Base-by-base conservation (phyloP, 345 rosid genomes). In the Excoecaria cochinchinensis region DNA sequence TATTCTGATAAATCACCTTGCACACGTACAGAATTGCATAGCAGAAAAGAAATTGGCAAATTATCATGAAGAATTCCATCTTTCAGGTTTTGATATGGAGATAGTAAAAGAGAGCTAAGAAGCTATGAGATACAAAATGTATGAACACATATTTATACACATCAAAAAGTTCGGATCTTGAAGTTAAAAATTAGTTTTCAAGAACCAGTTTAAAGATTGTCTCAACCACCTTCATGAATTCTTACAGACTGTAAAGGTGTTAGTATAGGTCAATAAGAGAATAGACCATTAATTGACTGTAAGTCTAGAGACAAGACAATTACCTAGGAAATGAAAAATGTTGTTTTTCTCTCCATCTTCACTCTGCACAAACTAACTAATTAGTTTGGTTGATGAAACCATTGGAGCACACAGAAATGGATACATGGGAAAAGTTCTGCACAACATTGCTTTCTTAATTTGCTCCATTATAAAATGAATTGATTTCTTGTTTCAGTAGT, bases 21-120 rank as follows among this genome's bases (percentile, higher is more conserved):
- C 70, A 78, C 57, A 87, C 69, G 63, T 62, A 64, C 74, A 86
- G 78, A 44, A 80, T 62, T 22, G 78, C 40, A 52, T 65, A 86
- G 64, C 77, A 58, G 46, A 84, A 71, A 65, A 84, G 55, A 55
- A 80, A 42, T 12, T 79, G 44, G 11, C 57, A 87, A 42, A 72
- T 15, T 21, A 83, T 13, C 14, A 42, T 78, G 81, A 86, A 64
- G 21, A 78, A 74, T 67, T 83, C 91, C 90, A 85, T 88, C 40
- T 60, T 58, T 25, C 25, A 7, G 19, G 12, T 3, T 24, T 9
- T 7, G 42, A 16, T 0, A 42, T 21, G n/a, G 21, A 42, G 36
- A n/a, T 50, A 48, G 40, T 9, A 22, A 0, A 24, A 16, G 69
- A 65, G 50, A 40, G 21, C 48, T 44, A 6, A 10, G 10, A 6